Evolutionary conservation across 2,329 filamentous ascomycete genomes (phyloP), one percentile per base, ranked within the genome.

Genomic region (Pezicula carpinea): DNA sequence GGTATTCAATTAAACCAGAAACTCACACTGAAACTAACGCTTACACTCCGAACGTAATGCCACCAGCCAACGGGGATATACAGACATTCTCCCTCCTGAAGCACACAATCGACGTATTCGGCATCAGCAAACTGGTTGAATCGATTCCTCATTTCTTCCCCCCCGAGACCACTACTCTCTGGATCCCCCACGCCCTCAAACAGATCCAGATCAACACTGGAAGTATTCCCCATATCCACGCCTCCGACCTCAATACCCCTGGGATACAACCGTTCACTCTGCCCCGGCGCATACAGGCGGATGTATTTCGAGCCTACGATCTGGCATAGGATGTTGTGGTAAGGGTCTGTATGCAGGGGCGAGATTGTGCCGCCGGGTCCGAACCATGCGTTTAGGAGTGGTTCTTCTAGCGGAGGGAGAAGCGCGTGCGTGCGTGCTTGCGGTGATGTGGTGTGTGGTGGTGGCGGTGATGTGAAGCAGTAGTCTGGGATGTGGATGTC

Each of bases 21-120:
- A 62, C 90, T 96, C 11, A 97, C 90, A 56, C 91, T 96, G 61
- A 95, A 91, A 62, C 92, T 96, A 17, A 88, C 80, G 47, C 82
- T 89, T 59, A 97, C 64, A 42, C 89, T 89, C 50, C 87, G 76
- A 3, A 97, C 88, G 66, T 96, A 97, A 71, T 99, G 93, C 93
- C 93, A 99, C 92, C 93, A 99, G 0, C 92, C 93, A 5, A 89
- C 76, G 0, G 93, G 93, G 44, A 99, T 88, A 63, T 96, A 93
- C 44, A 99, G 64, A 53, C 83, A 86, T 44, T 99, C 90, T 0
- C 92, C 93, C 1, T 87, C 85, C 23, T 77, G 80, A 5, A 99
- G 69, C 1, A 97, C 76, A 47, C 83, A 83, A 60, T 99, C 93
- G 29, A 87, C 68, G 61, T 71, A 61, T 8, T 51, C 43, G 14